Evolutionary conservation across 108 stramenopile genomes (phyloP).

Genomic region (Parmales sp.): DNA sequence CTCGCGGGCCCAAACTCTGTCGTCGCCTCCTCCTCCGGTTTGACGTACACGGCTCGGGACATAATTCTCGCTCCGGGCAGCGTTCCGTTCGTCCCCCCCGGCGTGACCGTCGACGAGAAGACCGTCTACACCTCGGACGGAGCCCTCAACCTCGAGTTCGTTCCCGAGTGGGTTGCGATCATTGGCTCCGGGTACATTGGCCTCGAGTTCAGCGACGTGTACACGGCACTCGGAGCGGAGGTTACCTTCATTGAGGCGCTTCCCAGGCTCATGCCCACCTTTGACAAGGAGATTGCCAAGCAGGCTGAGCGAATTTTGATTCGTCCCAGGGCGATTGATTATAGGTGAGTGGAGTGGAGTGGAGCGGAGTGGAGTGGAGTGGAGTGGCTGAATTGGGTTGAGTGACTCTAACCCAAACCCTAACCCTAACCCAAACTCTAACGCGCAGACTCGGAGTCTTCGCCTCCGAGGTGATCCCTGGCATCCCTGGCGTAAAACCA

Average conservation of each 20-base stretch:
- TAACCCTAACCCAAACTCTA: too few relatives aligned
- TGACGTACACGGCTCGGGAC: constrained; percentile 56
- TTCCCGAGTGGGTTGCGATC: constrained; percentile 95
- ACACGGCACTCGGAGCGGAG: constrained; percentile 91
- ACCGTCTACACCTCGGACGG: constrained; percentile 97
- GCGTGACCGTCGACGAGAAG: constrained; percentile 86
- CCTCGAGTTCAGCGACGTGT: constrained; percentile 93
- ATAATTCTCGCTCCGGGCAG: constrained; percentile 97
- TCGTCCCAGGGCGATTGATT: constrained; percentile 84
- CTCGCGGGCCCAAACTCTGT: too few relatives aligned
- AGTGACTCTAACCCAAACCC: too few relatives aligned
- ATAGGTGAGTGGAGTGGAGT: constrained; percentile 74
- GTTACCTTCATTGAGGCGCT: constrained; percentile 95
- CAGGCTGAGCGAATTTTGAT: constrained; percentile 89
- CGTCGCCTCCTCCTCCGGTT: too few relatives aligned
- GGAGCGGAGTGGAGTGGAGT: too few relatives aligned
- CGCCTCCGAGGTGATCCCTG: constrained; percentile 88
- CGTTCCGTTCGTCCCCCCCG: constrained; percentile 93
- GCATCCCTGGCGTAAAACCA: constrained; percentile 88
- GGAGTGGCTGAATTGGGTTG: too few relatives aligned
- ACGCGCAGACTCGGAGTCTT: constrained; percentile 49
- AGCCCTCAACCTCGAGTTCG: constrained; percentile 72
- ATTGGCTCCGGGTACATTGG: constrained; percentile 98
- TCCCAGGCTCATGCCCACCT: constrained; percentile 87
- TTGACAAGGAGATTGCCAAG: constrained; percentile 93